phyloP scores from a whole-genome alignment of 2,329 filamentous ascomycete genomes.

The Trichoderma hamatum region DNA sequence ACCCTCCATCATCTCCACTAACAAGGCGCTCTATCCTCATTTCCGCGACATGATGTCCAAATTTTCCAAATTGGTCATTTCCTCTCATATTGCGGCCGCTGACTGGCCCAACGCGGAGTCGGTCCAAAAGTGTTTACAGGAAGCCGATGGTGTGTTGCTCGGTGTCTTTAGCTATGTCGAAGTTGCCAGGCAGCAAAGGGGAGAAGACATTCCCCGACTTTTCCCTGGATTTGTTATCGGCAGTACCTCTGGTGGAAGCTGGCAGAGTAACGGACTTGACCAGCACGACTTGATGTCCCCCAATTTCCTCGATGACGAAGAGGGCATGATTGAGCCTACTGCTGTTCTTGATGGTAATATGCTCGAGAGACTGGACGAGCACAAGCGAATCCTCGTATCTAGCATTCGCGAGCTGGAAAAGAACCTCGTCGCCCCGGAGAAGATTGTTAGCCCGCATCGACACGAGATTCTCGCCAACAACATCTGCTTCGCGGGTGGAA shows the following conservation, averaged over 20 bases:
- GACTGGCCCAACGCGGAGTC: slow-evolving; percentile 96
- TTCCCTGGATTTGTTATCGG: slow-evolving; percentile 92
- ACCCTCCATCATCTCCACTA: slow-evolving; percentile 98
- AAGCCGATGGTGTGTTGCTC: slow-evolving; percentile 93
- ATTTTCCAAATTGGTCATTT: slow-evolving; percentile 98
- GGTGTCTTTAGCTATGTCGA: slow-evolving; percentile 97
- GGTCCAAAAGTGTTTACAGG: slow-evolving; percentile 90
- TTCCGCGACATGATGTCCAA: slow-evolving; percentile 99
- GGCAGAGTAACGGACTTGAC: slow-evolving; percentile 73
- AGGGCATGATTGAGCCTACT: slow-evolving; percentile 71
- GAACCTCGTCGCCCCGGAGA: slow-evolving; percentile 74
- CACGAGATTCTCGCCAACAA: slow-evolving; percentile 82
- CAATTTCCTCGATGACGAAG: slow-evolving; percentile 84
- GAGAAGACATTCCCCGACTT: slow-evolving; percentile 89
- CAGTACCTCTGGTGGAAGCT: slow-evolving; percentile 81
- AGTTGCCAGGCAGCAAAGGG: slow-evolving; percentile 88
- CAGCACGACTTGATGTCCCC: slow-evolving; percentile 73
- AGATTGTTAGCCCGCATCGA: slow-evolving; percentile 75
- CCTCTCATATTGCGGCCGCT: slow-evolving; percentile 93
- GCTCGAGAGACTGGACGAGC: slow-evolving; percentile 81
- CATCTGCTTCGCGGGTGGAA: slow-evolving; percentile 75
- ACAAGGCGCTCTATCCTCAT: slow-evolving; percentile 95
- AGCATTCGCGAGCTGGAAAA: slow-evolving; percentile 88
- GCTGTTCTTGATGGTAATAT: slow-evolving; percentile 74
- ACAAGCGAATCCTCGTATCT: slow-evolving; percentile 82